These are phyloP conservation scores for Speleostelium caveatum DNA, from an alignment of 78 protist genomes.

Conservation along the genomic window DNA sequence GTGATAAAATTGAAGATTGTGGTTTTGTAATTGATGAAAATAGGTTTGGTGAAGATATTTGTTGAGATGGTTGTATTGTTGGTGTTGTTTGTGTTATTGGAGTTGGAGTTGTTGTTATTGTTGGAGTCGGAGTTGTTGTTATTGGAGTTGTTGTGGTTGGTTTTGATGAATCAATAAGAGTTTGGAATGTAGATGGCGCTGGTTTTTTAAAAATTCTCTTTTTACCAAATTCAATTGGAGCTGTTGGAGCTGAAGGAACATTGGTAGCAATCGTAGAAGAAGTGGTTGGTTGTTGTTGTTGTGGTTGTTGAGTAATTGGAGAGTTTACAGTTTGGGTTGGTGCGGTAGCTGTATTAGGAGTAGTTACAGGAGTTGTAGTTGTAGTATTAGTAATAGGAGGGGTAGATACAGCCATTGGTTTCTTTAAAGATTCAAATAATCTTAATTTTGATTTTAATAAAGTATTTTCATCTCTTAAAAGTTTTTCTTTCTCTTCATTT, in stretches of 20 bases:
- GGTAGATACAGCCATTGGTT: neutral
- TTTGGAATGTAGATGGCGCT: neutral
- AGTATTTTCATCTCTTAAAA: too few relatives aligned
- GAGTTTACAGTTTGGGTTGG: neutral
- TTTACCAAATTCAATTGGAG: neutral
- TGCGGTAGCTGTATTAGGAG: neutral
- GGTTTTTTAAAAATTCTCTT: neutral
- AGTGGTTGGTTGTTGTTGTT: neutral
- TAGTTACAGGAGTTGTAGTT: neutral
- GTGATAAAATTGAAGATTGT: neutral
- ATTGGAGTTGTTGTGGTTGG: neutral
- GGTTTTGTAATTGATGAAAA: neutral
- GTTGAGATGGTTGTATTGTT: neutral
- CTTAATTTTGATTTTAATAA: slow-evolving; percentile 30
- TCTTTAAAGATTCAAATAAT: slow-evolving; percentile 17
- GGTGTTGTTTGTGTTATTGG: neutral
- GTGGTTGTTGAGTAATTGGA: neutral
- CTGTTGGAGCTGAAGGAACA: neutral
- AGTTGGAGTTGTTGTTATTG: neutral
- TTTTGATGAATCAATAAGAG: neutral
- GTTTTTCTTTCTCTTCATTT: slow-evolving; percentile 27
- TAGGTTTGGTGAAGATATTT: neutral
- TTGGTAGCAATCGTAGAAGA: too few relatives aligned
- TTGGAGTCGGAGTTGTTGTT: neutral
- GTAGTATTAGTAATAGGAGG: neutral